Base-by-base conservation (phyloP, 2,329 filamentous ascomycete genomes). In the Rutstroemia sp. region DNA sequence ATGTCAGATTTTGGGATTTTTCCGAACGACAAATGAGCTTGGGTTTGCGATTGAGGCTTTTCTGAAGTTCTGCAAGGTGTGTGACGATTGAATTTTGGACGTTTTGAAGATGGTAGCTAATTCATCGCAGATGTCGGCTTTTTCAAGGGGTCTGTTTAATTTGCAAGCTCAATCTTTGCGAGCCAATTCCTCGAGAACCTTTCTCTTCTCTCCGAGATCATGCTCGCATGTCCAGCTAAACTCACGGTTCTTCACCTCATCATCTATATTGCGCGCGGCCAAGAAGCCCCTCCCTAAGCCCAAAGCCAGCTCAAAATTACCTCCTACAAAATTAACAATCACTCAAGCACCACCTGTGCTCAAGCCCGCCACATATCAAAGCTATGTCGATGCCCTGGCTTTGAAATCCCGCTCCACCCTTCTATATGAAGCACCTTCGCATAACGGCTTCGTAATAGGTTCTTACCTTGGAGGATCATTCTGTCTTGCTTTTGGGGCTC, bases 391-490 rank as follows among this genome's bases (percentile, higher is more conserved):
- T n/a, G 63, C 56, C 58, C 76, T 89, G 39, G 78, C 81, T 14
- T 73, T 74, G 57, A 79, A 81, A 60, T 66, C 75, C n/a, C 71
- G 75, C 1, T 76, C 79, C 5, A 82, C 85, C 7, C 70, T 80
- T 3, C 74, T 89, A 45, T 89, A 87, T 73, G 76, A 84, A 64
- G 78, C 80, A 1, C 82, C 82, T 14, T 82, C 83, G 1, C 84
- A 88, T 64, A 78, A 79, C 56, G 76, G 77, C 70, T 86, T 84
- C 69, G 77, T 86, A 60, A 67, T 80, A 62, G 79, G 80, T 47
- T 81, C 81, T 66, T 84, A 84, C 69, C 69, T 73, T 14, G 77
- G 80, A 25, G 79, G 79, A 2, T 58, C 75, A 21, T 78, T 80
- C 64, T 81, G 78, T 68, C 73, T 81, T 56, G 62, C 69, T 39